Conservation (phyloP, 345 rosid species). For the Salix brachista region DNA sequence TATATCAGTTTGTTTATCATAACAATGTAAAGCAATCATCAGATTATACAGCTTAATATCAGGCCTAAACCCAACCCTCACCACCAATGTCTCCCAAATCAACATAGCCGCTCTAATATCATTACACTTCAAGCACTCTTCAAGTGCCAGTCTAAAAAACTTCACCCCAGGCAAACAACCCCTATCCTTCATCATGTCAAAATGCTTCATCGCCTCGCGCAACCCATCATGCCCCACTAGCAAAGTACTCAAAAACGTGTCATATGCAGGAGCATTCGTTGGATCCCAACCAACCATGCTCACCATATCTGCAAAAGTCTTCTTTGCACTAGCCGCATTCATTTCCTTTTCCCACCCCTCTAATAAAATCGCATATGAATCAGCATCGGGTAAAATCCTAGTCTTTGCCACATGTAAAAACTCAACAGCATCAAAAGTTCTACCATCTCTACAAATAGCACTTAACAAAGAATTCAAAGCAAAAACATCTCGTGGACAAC, state of each 20-base stretch:
- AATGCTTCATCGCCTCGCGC: conserved; percentile 30
- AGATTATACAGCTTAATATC: conserved; percentile 45
- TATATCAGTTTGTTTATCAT: conserved; percentile 17
- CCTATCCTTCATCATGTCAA: conserved; percentile 28
- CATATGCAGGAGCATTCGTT: conserved; percentile 46
- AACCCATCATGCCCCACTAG: conserved; percentile 40
- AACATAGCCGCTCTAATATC: conserved; percentile 37
- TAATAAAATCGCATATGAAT: conserved; percentile 49
- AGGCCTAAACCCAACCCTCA: conserved; percentile 33
- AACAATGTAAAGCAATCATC: conserved; percentile 46
- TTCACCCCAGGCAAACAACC: conserved; percentile 46
- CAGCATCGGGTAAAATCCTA: conserved; percentile 42
- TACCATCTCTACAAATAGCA: conserved; percentile 59
- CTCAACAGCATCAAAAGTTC: conserved; percentile 34
- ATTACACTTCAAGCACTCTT: conserved; percentile 25
- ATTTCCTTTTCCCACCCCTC: conserved; percentile 66
- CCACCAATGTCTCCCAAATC: conserved; percentile 46
- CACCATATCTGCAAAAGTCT: conserved; percentile 45
- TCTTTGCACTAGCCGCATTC: conserved; percentile 27
- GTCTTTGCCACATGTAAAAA: conserved; percentile 35
- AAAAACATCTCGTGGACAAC: conserved; percentile 32
- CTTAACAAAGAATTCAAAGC: conserved; percentile 60
- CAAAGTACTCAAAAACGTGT: conserved; percentile 42
- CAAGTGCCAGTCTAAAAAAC: conserved; percentile 35
- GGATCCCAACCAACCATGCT: conserved; percentile 56